A percentile compares a stretch with the other conserved stretches of the same genome.
Conservation (phyloP, 345 rosid genomes). For the Citrus cavaleriei region DNA sequence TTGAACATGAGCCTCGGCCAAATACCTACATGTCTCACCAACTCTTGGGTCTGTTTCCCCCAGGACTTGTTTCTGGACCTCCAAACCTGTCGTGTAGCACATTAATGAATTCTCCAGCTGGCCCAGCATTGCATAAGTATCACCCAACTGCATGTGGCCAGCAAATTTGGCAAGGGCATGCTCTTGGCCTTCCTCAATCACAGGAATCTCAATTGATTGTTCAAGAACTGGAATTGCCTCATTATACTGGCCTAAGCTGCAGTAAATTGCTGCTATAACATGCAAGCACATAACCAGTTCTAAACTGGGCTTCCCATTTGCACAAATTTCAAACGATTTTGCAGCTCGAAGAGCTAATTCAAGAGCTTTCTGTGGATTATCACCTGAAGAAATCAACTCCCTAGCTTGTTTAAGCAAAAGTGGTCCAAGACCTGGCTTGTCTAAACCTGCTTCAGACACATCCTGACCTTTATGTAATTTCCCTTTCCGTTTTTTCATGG, state of each 20-base stretch:
- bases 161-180: conserved; percentile 89
- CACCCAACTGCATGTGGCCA: conserved; percentile 94
- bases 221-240: conserved; percentile 82
- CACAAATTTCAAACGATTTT: conserved; percentile 60
- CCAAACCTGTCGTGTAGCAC: conserved; percentile 70
- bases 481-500: conserved; percentile 43
- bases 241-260: conserved; percentile 63
- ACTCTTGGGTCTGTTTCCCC: conserved; percentile 77
- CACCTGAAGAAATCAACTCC: conserved; percentile 70
- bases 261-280: conserved; percentile 77
- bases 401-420: conserved; percentile 72
- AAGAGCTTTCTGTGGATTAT: conserved; percentile 65
- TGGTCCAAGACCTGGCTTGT: conserved; percentile 62
- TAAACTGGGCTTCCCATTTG: conserved; percentile 60
- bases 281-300: conserved; percentile 86
- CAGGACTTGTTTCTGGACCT: conserved; percentile 63
- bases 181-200: conserved; percentile 61
- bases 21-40: conserved; percentile 80
- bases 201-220: conserved; percentile 70
- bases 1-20: conserved; percentile 88
- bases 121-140: conserved; percentile 83
- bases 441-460: conserved; percentile 35
- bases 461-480: conserved; percentile 50
- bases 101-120: conserved; percentile 70
- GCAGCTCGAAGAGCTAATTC: conserved; percentile 69